phyloP scores from a whole-genome alignment of 2,329 filamentous ascomycete species.

The Aspergillus melleus region DNA sequence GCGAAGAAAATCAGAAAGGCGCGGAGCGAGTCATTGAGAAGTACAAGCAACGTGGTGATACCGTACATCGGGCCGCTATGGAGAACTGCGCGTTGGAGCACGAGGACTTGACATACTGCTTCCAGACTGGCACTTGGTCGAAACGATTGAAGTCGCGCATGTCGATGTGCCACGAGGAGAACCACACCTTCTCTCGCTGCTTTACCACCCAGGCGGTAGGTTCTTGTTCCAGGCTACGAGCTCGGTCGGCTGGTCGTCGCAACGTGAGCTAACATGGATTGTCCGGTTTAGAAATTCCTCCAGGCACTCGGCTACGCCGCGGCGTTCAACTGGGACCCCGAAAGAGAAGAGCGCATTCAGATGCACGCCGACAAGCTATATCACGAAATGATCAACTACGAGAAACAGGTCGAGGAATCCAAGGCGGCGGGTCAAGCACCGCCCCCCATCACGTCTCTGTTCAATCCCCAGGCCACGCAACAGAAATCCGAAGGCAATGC shows the following conservation, averaged over 20 bases:
- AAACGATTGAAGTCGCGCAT: constrained; percentile 57
- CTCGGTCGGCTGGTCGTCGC: background rate
- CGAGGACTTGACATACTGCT: constrained; percentile 78
- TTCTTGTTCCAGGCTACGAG: constrained; percentile 6
- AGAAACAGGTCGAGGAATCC: constrained; percentile 67
- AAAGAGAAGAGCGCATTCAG: constrained; percentile 84
- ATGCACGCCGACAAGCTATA: constrained; percentile 94
- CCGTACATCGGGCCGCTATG: constrained; percentile 76
- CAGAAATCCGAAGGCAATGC: constrained; percentile 10
- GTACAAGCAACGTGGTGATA: constrained; percentile 77
- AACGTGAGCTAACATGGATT: background rate
- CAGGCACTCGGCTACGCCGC: constrained; percentile 86
- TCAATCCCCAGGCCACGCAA: constrained; percentile 37
- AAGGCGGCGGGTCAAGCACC: constrained; percentile 43
- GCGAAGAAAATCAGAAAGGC: constrained; percentile 72
- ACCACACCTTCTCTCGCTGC: constrained; percentile 77
- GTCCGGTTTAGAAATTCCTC: constrained; percentile 68
- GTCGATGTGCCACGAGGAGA: constrained; percentile 79
- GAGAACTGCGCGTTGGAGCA: constrained; percentile 94
- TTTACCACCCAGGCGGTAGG: constrained; percentile 81
- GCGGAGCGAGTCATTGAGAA: constrained; percentile 80
- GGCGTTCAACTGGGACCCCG: constrained; percentile 61
- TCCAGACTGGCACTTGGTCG: constrained; percentile 67
- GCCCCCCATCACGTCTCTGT: constrained; percentile 46
- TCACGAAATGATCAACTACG: constrained; percentile 81